Percentiles rank a stretch among this genome's conserved stretches.
These are phyloP conservation scores for Agrostemma githago DNA, from an alignment of 148 eudicot species.

Conservation along the genomic window DNA sequence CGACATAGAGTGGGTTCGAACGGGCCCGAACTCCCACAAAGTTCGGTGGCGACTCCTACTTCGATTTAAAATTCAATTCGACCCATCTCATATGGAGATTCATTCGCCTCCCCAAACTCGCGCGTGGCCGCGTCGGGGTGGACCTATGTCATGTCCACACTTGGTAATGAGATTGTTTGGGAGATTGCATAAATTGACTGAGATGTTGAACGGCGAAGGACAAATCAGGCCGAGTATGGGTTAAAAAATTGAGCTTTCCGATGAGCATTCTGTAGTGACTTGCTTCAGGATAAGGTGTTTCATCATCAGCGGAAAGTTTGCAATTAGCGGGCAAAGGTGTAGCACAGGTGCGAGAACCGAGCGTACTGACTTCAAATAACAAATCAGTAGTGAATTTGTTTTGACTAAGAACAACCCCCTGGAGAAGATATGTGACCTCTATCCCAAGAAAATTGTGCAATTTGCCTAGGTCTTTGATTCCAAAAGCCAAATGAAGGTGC, in stretches of 20 bases:
- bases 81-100: too few species aligned
- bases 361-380: neutral
- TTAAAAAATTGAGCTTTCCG: neutral
- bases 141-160: too few species aligned
- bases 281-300: neutral
- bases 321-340: neutral
- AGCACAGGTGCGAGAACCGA: too few species aligned
- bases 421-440: neutral
- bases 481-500: neutral
- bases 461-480: neutral
- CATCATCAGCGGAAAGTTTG: neutral
- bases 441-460: neutral
- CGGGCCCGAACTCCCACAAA: too few species aligned
- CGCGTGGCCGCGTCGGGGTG: too few species aligned
- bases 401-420: neutral
- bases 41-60: too few species aligned
- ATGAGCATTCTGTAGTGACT: neutral
- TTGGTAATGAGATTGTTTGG: neutral
- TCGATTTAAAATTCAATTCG: too few species aligned
- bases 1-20: too few species aligned
- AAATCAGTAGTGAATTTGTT: too few species aligned
- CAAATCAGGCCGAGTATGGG: neutral
- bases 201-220: neutral
- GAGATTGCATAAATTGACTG: neutral
- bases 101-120: too few species aligned